phyloP scores from a whole-genome alignment of 768 basidiomycete species.

The Mycena haematopus region DNA sequence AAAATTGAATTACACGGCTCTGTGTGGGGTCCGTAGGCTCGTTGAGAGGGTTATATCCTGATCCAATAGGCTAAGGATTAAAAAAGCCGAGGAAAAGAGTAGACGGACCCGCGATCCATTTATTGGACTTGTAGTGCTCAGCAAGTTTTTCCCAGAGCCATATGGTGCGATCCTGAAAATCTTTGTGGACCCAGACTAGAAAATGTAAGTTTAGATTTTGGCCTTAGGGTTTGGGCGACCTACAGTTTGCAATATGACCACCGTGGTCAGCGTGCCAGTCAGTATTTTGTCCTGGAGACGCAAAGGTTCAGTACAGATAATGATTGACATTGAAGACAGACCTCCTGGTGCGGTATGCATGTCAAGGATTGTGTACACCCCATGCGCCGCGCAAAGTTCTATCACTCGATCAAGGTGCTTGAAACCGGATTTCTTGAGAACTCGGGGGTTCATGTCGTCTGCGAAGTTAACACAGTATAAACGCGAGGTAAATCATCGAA shows the following conservation, averaged over 20 bases:
- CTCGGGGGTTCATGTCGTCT: constrained; percentile 81
- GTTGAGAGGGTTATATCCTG: constrained; percentile 82
- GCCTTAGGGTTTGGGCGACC: background rate
- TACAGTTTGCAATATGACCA: constrained; percentile 65
- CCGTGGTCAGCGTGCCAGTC: constrained; percentile 82
- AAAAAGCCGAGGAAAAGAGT: no score
- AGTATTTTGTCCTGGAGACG: constrained; percentile 58
- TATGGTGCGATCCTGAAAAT: constrained; percentile 80
- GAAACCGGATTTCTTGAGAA: constrained; percentile 76
- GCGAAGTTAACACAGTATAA: constrained; percentile 1
- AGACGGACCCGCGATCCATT: constrained; percentile 70
- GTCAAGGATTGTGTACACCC: constrained; percentile 84
- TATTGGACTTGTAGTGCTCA: constrained; percentile 74
- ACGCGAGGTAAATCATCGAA: background rate
- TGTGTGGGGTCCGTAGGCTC: constrained; percentile 79
- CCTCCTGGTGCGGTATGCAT: constrained; percentile 77
- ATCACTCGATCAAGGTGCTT: constrained; percentile 85
- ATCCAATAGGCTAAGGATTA: background rate
- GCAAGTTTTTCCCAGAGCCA: constrained; percentile 84
- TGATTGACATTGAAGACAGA: background rate
- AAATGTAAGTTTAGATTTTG: background rate
- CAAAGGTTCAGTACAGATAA: background rate
- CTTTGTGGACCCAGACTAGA: constrained; percentile 77
- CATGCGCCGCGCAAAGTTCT: constrained; percentile 72
- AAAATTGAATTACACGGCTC: constrained; percentile 67